phyloP scores from a whole-genome alignment of 305 asterid species.

The Ajuga reptans region DNA sequence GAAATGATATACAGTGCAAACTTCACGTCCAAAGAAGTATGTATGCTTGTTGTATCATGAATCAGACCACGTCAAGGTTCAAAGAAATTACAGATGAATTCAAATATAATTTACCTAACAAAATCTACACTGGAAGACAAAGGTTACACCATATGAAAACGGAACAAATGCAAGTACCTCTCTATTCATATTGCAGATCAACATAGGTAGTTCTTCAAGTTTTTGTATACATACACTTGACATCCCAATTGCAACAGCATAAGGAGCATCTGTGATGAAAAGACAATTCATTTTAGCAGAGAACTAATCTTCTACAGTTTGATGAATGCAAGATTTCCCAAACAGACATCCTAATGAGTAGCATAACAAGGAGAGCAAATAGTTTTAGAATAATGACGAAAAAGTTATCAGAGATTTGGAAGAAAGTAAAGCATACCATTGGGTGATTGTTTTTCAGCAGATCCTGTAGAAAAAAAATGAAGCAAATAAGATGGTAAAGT shows the following conservation, averaged over 20 bases:
- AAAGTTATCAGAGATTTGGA: conserved; percentile 14
- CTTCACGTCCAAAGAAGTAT: neutral
- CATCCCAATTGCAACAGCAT: conserved; percentile 32
- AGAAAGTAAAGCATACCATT: conserved; percentile 32
- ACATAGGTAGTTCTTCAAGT: conserved; percentile 71
- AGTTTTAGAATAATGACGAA: conserved; percentile 14
- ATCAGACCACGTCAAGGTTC: conserved; percentile 4
- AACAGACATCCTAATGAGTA: conserved; percentile 19
- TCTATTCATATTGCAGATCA: conserved; percentile 57
- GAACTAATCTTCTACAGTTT: conserved; percentile 22
- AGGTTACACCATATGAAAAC: conserved; percentile 9
- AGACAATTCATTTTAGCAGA: conserved; percentile 30
- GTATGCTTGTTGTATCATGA: neutral
- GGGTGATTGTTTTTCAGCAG: conserved; percentile 31
- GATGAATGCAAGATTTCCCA: conserved; percentile 29
- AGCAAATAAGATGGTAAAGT: conserved; percentile 19
- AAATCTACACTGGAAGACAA: conserved; percentile 5
- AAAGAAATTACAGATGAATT: neutral
- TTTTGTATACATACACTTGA: conserved; percentile 39
- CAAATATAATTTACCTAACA: neutral
- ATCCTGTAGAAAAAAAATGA: conserved; percentile 37
- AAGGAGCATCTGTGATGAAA: conserved; percentile 44
- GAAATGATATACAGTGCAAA: neutral
- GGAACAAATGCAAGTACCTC: conserved; percentile 39
- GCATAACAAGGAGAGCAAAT: conserved; percentile 7